Conservation (phyloP, 1,139 yeast species). For the Kazachstania sp. region DNA sequence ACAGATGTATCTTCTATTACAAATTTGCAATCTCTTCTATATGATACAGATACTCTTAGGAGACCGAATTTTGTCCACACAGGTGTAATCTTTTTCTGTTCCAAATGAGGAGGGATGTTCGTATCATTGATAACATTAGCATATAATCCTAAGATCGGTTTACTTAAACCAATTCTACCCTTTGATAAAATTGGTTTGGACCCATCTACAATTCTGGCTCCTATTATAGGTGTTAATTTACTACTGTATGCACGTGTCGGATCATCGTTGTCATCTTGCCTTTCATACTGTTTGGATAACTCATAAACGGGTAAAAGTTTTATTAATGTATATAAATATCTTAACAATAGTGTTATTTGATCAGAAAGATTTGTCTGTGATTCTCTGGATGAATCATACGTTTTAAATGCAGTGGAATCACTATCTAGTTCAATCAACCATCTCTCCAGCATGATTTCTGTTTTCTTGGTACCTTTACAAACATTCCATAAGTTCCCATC, state of each 20-base stretch:
- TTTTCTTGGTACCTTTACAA: constrained; percentile 47
- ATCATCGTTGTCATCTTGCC: constrained; percentile 16
- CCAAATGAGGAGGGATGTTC: constrained; percentile 43
- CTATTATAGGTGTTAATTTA: constrained; percentile 30
- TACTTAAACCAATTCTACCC: constrained; percentile 78
- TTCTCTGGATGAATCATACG: constrained; percentile 18
- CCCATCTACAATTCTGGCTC: constrained; percentile 67
- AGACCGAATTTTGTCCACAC: constrained; percentile 70
- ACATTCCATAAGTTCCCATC: constrained; percentile 44
- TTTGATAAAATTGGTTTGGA: constrained; percentile 67
- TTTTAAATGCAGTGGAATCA: constrained; percentile 25
- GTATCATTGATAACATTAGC: constrained; percentile 33
- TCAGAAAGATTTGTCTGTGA: constrained; percentile 11
- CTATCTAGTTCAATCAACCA: constrained; percentile 80
- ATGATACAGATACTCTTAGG: constrained; percentile 66
- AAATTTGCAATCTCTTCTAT: constrained; percentile 64
- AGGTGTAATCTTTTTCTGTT: constrained; percentile 55
- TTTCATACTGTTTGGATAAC: constrained; percentile 34
- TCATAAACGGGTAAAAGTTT: constrained; percentile 67
- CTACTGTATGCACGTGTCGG: constrained; percentile 8
- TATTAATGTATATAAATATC: constrained; percentile 61
- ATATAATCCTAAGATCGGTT: constrained; percentile 45
- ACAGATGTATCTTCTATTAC: constrained; percentile 44
- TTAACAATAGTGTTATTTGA: constrained; percentile 61
- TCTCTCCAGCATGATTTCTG: constrained; percentile 82